Percentiles rank a stretch among this genome's conserved stretches.
These are phyloP conservation scores for Emmonsia crescens DNA, from an alignment of 2,329 filamentous ascomycete genomes.

Conservation along the genomic window DNA sequence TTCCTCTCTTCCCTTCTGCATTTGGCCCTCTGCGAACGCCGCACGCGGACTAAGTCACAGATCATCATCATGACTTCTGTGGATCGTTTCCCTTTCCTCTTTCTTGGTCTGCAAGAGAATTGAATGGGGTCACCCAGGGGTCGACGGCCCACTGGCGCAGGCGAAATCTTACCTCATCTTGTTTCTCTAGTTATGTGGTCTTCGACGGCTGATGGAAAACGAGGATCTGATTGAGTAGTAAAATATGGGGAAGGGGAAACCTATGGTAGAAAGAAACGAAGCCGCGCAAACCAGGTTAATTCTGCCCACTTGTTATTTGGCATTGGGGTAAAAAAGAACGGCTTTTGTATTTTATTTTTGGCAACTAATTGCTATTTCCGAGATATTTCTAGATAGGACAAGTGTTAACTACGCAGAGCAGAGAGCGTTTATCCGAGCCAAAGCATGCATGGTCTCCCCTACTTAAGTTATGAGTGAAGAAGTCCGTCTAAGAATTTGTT, in stretches of 20 bases:
- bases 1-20: too few relatives aligned
- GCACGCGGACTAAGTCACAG: background rate
- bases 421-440: background rate
- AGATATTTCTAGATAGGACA: too few relatives aligned
- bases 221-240: too few relatives aligned
- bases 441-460: too few relatives aligned
- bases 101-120: too few relatives aligned
- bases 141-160: background rate
- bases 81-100: background rate
- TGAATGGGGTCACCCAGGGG: too few relatives aligned
- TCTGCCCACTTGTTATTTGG: background rate
- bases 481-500: too few relatives aligned
- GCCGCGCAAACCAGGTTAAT: background rate
- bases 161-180: background rate
- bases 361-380: background rate
- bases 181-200: background rate
- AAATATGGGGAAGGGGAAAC: background rate
- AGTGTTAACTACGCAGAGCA: too few relatives aligned
- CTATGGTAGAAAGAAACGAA: too few relatives aligned
- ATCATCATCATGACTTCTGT: background rate
- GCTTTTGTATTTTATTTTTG: background rate
- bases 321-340: background rate
- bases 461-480: too few relatives aligned
- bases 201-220: background rate
- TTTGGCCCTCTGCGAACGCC: too few relatives aligned